These are phyloP conservation scores for Inga oerstediana DNA, from an alignment of 306 rosid genomes.

Conservation along the genomic window DNA sequence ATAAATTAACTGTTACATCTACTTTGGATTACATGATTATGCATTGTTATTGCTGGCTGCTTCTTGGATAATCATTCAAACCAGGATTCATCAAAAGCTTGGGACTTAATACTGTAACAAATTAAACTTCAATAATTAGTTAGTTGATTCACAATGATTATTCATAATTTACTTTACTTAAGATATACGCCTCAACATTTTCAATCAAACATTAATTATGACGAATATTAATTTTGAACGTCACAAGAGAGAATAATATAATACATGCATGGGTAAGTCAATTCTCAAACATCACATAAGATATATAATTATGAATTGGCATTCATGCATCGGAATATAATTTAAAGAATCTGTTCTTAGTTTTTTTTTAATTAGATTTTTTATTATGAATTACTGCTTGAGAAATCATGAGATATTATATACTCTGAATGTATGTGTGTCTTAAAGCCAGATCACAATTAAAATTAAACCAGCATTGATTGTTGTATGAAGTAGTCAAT, in stretches of 20 bases:
- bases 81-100: neutral
- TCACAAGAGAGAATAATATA: neutral
- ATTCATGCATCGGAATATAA: neutral
- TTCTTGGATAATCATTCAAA: neutral
- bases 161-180: conserved; percentile 3
- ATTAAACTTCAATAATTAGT: conserved; percentile 16
- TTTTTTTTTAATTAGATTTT: neutral
- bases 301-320: neutral
- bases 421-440: neutral
- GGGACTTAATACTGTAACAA: neutral
- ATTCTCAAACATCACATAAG: neutral
- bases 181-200: neutral
- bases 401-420: neutral
- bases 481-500: neutral
- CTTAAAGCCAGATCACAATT: neutral
- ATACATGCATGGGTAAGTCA: neutral
- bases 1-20: neutral
- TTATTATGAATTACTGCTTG: neutral
- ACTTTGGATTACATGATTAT: neutral
- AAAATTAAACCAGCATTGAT: neutral
- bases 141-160: neutral
- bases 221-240: neutral
- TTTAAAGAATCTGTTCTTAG: neutral
- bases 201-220: neutral
- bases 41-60: neutral